Conservation (phyloP, 2,329 filamentous ascomycete genomes). For the Hymenoscyphus albidus region DNA sequence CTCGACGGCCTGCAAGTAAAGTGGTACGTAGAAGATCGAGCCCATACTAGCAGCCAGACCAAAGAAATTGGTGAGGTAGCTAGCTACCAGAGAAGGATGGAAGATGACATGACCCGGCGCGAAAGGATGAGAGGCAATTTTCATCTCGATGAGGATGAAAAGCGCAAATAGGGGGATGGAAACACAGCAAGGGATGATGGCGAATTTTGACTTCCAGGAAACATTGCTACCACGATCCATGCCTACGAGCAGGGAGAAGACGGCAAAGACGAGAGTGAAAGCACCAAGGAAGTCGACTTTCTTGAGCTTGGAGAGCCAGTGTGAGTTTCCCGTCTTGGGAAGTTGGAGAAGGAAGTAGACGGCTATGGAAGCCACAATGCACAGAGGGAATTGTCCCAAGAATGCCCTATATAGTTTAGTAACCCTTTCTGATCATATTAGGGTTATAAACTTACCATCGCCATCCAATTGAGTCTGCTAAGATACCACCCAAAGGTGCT, state of each 20-base stretch:
- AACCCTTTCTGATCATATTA: neutral
- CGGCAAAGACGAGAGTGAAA: slow-evolving; percentile 57
- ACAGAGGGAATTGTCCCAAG: slow-evolving; percentile 65
- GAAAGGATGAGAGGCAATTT: slow-evolving; percentile 66
- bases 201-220: slow-evolving; percentile 58
- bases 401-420: slow-evolving; percentile 55
- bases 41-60: slow-evolving; percentile 52
- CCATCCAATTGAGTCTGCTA: slow-evolving; percentile 74
- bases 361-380: slow-evolving; percentile 59
- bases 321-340: slow-evolving; percentile 51
- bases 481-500: slow-evolving; percentile 64
- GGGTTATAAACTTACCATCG: slow-evolving; percentile 51
- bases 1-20: slow-evolving; percentile 73
- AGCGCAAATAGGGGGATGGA: slow-evolving; percentile 56
- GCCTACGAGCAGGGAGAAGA: slow-evolving; percentile 44
- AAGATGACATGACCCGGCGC: slow-evolving; percentile 72
- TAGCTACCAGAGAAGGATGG: slow-evolving; percentile 60
- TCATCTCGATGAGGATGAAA: slow-evolving; percentile 68
- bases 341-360: slow-evolving; percentile 62
- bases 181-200: slow-evolving; percentile 53
- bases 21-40: slow-evolving; percentile 62
- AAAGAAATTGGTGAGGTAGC: slow-evolving; percentile 71
- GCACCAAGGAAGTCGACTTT: slow-evolving; percentile 74
- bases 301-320: slow-evolving; percentile 63
- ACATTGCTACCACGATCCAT: slow-evolving; percentile 71